A percentile compares a stretch with the other conserved stretches of the same genome.
Evolutionary conservation across 23 red algal genomes (phyloP).

Genomic region (Gracilaria domingensis): DNA sequence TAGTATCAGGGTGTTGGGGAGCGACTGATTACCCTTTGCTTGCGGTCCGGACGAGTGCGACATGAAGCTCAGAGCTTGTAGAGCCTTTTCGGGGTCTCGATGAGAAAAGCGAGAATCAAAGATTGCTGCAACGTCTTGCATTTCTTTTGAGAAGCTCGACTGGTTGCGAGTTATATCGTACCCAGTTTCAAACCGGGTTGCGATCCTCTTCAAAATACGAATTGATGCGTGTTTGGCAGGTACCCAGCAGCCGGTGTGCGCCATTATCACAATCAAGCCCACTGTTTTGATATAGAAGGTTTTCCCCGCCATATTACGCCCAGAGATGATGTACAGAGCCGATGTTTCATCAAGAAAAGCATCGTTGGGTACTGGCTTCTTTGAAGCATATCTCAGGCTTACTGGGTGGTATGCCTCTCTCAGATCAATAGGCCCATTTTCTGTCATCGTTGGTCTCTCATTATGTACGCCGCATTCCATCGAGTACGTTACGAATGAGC

Average conservation of each 20-base stretch:
- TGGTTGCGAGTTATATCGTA: conserved; percentile 62
- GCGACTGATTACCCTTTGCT: background rate
- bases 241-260: conserved; percentile 89
- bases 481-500: conserved; percentile 76
- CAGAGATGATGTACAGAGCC: conserved; percentile 77
- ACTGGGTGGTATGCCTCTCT: conserved; percentile 81
- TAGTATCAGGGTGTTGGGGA: conserved; percentile 64
- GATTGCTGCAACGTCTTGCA: conserved; percentile 79
- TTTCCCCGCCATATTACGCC: conserved; percentile 88
- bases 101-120: conserved; percentile 30
- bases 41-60: background rate
- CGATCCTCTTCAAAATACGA: conserved; percentile 52
- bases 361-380: conserved; percentile 77
- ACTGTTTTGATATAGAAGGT: conserved; percentile 76
- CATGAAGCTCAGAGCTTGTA: background rate
- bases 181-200: conserved; percentile 60
- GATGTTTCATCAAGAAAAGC: conserved; percentile 75
- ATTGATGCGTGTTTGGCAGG: conserved; percentile 85
- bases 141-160: conserved; percentile 89
- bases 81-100: conserved; percentile 25
- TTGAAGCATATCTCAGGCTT: conserved; percentile 32
- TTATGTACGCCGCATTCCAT: conserved; percentile 13
- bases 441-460: conserved; percentile 64
- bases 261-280: conserved; percentile 81
- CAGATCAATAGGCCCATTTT: conserved; percentile 72